A percentile compares a stretch with the other conserved stretches of the same genome.
These are phyloP conservation scores for Oxyria digyna DNA, from an alignment of 148 eudicot species.

Conservation along the genomic window DNA sequence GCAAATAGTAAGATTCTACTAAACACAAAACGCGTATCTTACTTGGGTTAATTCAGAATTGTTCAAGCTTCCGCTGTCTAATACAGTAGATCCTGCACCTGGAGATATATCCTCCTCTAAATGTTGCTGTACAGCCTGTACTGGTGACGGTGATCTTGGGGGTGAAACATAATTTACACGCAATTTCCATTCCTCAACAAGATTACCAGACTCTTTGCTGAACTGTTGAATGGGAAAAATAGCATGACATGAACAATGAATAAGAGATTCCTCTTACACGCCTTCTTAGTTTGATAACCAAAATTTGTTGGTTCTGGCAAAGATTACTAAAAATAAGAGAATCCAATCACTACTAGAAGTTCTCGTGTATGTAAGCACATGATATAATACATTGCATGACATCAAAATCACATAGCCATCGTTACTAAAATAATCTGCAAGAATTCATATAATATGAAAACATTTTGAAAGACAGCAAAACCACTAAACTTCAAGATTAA, in stretches of 20 bases:
- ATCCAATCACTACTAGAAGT: neutral
- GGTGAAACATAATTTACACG: conserved; percentile 15
- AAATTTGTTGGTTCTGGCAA: neutral
- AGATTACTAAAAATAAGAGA: neutral
- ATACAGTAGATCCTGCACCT: conserved; percentile 23
- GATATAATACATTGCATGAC: neutral
- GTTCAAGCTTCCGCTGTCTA: too few species aligned
- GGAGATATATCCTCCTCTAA: conserved; percentile 65
- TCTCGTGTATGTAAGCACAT: neutral
- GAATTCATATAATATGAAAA: neutral
- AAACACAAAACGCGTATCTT: neutral
- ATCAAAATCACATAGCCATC: neutral
- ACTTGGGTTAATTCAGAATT: conserved; percentile 32
- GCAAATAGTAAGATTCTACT: neutral
- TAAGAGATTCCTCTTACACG: neutral
- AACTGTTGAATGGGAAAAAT: conserved; percentile 8
- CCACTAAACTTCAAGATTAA: neutral
- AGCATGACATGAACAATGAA: neutral
- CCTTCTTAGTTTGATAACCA: neutral
- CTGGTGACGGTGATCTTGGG: conserved; percentile 61
- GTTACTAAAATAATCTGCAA: neutral
- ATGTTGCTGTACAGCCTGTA: conserved; percentile 60
- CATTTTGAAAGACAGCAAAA: neutral
- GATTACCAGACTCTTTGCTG: conserved; percentile 16
- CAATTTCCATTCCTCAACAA: conserved; percentile 18